A percentile compares a stretch with the other conserved stretches of the same genome.
Evolutionary conservation across 2,329 filamentous ascomycete species (phyloP).

Genomic region (Alternaria infectoria): DNA sequence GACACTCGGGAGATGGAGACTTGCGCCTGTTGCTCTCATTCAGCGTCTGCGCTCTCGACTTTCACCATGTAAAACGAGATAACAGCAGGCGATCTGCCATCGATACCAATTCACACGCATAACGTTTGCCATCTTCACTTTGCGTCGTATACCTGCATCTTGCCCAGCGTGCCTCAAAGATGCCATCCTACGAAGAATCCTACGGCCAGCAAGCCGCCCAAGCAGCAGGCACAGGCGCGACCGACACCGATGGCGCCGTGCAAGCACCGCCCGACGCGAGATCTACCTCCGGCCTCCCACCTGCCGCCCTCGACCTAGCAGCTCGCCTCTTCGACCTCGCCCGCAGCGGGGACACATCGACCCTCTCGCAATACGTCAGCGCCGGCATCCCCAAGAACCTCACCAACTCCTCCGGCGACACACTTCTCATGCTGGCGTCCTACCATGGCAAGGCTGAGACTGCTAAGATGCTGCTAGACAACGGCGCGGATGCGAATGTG

Average conservation of each 20-base stretch:
- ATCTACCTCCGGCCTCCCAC: conserved; percentile 55
- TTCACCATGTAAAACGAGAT: conserved; percentile 7
- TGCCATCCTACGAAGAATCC: conserved; percentile 22
- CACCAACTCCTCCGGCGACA: conserved; percentile 76
- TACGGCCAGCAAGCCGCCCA: conserved; percentile 11
- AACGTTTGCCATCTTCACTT: neutral
- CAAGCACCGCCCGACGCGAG: conserved; percentile 11
- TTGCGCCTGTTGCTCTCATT: conserved; percentile 12
- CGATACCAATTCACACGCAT: neutral
- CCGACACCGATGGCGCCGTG: neutral
- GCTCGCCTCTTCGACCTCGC: conserved; percentile 71
- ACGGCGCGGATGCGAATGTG: conserved; percentile 70
- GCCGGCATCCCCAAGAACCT: conserved; percentile 72
- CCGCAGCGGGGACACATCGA: conserved; percentile 62
- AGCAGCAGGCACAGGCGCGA: conserved; percentile 3
- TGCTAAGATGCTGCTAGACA: conserved; percentile 64
- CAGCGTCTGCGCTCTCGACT: conserved; percentile 15
- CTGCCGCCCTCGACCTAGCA: conserved; percentile 71
- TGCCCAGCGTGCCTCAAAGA: conserved; percentile 3
- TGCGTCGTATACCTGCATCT: neutral
- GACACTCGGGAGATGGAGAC: conserved; percentile 3
- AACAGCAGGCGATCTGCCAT: neutral
- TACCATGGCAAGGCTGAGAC: conserved; percentile 71
- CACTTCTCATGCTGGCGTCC: conserved; percentile 74
- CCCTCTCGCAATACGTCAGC: conserved; percentile 68